Evolutionary conservation across 768 basidiomycete genomes (phyloP).

Genomic region (Kwoniella europaea): DNA sequence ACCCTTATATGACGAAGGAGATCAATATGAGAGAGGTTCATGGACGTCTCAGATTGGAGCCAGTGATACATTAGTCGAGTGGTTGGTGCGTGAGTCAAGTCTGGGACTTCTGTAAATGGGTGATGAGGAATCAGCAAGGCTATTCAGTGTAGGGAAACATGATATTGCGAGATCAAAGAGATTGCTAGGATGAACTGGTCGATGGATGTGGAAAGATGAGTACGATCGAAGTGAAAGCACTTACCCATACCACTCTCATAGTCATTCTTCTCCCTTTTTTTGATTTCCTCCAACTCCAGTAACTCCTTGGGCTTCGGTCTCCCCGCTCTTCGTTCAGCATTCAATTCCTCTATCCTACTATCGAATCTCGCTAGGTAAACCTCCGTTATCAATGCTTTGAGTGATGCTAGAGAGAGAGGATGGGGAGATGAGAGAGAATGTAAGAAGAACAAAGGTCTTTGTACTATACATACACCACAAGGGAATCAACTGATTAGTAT

Average conservation of each 20-base stretch:
- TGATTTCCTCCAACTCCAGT: slow-evolving; percentile 53
- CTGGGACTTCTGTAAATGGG: slow-evolving; percentile 50
- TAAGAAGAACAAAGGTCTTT: slow-evolving; percentile 56
- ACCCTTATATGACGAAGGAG: slow-evolving; percentile 45
- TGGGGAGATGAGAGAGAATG: slow-evolving; percentile 50
- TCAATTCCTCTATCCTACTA: slow-evolving; percentile 44
- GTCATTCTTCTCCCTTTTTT: slow-evolving; percentile 48
- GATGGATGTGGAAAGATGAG: too few relatives aligned
- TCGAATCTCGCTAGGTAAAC: slow-evolving; percentile 56
- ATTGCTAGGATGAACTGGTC: too few relatives aligned
- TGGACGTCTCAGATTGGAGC: slow-evolving; percentile 41
- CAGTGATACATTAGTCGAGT: slow-evolving; percentile 50
- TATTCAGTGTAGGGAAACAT: too few relatives aligned
- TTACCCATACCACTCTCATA: slow-evolving; percentile 56
- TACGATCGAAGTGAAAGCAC: too few relatives aligned
- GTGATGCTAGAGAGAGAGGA: slow-evolving; percentile 44
- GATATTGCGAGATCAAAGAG: too few relatives aligned
- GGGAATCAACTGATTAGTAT: too few relatives aligned
- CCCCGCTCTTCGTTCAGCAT: slow-evolving; percentile 50
- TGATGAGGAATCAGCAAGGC: too few relatives aligned
- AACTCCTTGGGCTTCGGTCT: slow-evolving; percentile 54
- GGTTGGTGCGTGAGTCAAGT: slow-evolving; percentile 55
- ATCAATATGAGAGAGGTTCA: slow-evolving; percentile 45
- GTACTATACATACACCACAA: slow-evolving; percentile 38
- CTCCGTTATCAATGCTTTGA: slow-evolving; percentile 49